Evolutionary conservation across 345 rosid genomes (phyloP), one percentile per base, ranked within the genome.

Genomic region (Hibiscus mutabilis): DNA sequence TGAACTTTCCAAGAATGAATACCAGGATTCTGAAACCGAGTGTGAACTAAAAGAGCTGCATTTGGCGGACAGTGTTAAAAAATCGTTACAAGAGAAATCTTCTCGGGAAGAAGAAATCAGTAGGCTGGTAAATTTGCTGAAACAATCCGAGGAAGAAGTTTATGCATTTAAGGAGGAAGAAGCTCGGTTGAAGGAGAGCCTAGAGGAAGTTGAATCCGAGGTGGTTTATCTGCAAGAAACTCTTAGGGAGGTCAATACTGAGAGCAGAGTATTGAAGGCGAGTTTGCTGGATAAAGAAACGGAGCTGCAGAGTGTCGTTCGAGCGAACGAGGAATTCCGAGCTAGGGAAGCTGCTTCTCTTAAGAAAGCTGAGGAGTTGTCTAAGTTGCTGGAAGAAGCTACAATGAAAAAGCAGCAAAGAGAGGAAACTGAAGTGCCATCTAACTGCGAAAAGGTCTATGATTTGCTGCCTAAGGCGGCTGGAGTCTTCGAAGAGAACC

Each of bases 31-130:
- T 21, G 85, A 83, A 81, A 71, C 29, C 24, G 91, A 86, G 74
- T 95, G 99, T 96, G 97, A 87, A 82, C 82, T 76, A 77, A 87
- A 85, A 76, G 97, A 95, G 63, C 79, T 77, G 52, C 83, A 86
- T 67, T 74, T 90, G 72, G 79, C 77, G 73, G 77, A 82, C 69
- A 62, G 82, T 68, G 80, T 85, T 73, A 83, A 83, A 80, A 86
- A 87, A 66, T 82, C 87, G 37, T 92, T 89, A 77, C 89, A 86
- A 74, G 91, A 90, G 31, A 88, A 88, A 53, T 80, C 88, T 31
- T 80, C 83, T 3, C 70, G 83, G 87, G 93, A 82, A 59, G 3
- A 49, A 16, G 55, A 49, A 16, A 49, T 49, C 55, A 49, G 55
- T 49, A 49, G 55, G 55, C 55, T 49, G 2, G 19, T 6, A 5